A percentile compares a stretch with the other conserved stretches of the same genome.
Evolutionary conservation across 495 filamentous ascomycete species (phyloP).

Genomic region (Hypoxylon crocopeplum): DNA sequence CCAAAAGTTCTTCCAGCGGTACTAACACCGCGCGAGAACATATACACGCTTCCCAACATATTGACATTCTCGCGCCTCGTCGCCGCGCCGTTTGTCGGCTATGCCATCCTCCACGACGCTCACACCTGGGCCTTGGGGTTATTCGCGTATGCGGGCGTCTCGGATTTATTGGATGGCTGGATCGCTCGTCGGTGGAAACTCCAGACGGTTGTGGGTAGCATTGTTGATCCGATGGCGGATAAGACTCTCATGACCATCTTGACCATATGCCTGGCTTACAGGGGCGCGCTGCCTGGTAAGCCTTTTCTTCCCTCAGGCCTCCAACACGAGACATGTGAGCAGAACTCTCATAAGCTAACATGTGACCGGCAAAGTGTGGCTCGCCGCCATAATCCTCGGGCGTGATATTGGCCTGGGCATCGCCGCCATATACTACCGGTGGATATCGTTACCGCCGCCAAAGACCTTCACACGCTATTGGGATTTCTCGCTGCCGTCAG

Average conservation of each 20-base stretch:
- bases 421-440: constrained; percentile 92
- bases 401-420: constrained; percentile 87
- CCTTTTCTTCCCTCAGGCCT: too few species aligned
- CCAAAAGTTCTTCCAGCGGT: constrained; percentile 57
- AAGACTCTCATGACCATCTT: constrained; percentile 94
- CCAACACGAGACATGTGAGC: neutral
- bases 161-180: constrained; percentile 90
- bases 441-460: constrained; percentile 88
- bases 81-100: constrained; percentile 85
- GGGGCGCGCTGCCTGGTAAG: constrained; percentile 80
- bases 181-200: constrained; percentile 87
- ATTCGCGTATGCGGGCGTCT: constrained; percentile 90
- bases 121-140: constrained; percentile 79
- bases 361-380: constrained; percentile 66
- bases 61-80: constrained; percentile 87
- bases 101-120: constrained; percentile 83
- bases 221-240: constrained; percentile 97
- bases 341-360: neutral
- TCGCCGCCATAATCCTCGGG: constrained; percentile 87
- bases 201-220: constrained; percentile 92
- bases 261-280: constrained; percentile 80
- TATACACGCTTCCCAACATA: constrained; percentile 93
- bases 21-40: constrained; percentile 79
- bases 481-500: constrained; percentile 93
- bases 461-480: constrained; percentile 95